A percentile compares a stretch with the other conserved stretches of the same genome.
These are phyloP conservation scores for Hypericum perforatum DNA, from an alignment of 345 rosid species.

Conservation along the genomic window DNA sequence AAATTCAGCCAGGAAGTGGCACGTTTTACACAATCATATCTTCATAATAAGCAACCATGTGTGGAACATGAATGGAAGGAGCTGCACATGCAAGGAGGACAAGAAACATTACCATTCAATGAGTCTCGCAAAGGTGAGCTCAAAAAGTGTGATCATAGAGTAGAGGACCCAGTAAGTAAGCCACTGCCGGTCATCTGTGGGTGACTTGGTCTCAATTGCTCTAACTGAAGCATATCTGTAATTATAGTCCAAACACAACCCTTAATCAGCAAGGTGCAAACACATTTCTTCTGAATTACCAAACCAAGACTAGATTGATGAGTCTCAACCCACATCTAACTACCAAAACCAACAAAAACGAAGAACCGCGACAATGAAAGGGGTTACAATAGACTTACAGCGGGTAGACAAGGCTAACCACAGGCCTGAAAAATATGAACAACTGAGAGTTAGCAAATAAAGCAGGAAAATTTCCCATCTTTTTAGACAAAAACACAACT, in stretches of 20 bases:
- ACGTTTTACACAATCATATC: no score
- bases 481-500: no score
- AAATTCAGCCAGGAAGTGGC: no score
- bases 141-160: slow-evolving; percentile 74
- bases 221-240: slow-evolving; percentile 69
- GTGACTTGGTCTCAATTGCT: slow-evolving; percentile 85
- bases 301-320: no score
- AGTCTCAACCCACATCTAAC: no score
- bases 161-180: slow-evolving; percentile 94
- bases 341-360: background rate
- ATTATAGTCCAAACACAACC: no score
- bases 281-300: no score
- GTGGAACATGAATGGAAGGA: no score
- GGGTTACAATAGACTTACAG: slow-evolving; percentile 46
- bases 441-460: slow-evolving; percentile 1
- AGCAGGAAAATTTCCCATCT: no score
- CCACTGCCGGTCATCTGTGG: slow-evolving; percentile 84
- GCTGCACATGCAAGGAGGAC: background rate
- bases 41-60: no score
- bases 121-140: slow-evolving; percentile 81
- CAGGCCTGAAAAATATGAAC: slow-evolving; percentile 55
- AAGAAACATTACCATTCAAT: slow-evolving; percentile 60
- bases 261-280: no score
- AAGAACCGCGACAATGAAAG: background rate
- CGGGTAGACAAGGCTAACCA: slow-evolving; percentile 84